phyloP scores from a whole-genome alignment of 805 yeast species.

The Candida oleophila region DNA sequence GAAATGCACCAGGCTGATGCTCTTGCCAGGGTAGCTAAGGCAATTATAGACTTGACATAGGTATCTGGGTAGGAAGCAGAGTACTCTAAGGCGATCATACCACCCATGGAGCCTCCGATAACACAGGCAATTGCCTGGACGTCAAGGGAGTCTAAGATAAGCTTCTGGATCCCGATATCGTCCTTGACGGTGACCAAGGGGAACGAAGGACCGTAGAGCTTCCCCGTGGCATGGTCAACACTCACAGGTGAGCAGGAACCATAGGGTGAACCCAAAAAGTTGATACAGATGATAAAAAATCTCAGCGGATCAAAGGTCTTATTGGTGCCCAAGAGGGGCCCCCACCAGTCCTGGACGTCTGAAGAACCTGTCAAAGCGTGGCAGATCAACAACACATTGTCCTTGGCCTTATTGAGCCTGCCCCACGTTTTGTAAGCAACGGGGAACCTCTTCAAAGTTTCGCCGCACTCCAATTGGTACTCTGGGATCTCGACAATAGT shows the following conservation, averaged over 20 bases:
- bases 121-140: slow-evolving; percentile 80
- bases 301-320: slow-evolving; percentile 89
- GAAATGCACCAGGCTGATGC: slow-evolving; percentile 98
- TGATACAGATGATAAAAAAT: slow-evolving; percentile 83
- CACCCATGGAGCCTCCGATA: slow-evolving; percentile 99
- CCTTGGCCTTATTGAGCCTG: slow-evolving; percentile 60
- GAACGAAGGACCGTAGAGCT: slow-evolving; percentile 88
- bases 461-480: slow-evolving; percentile 79
- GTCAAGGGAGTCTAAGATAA: slow-evolving; percentile 75
- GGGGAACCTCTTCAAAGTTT: slow-evolving; percentile 67
- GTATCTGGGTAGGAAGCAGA: slow-evolving; percentile 59
- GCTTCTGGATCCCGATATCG: slow-evolving; percentile 76
- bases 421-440: slow-evolving; percentile 98
- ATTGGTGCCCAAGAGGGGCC: slow-evolving; percentile 83
- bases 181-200: slow-evolving; percentile 94
- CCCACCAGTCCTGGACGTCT: slow-evolving; percentile 99
- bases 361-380: slow-evolving; percentile 96
- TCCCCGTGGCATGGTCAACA: slow-evolving; percentile 70
- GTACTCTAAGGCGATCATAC: slow-evolving; percentile 92
- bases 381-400: slow-evolving; percentile 85
- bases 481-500: slow-evolving; percentile 75
- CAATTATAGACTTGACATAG: slow-evolving; percentile 71
- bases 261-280: slow-evolving; percentile 94
- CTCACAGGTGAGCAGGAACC: slow-evolving; percentile 94
- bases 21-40: slow-evolving; percentile 90